Evolutionary conservation across 179 eudicot genomes (phyloP), one percentile per base, ranked within the genome.

Genomic region (Sideroxylon spinosum): DNA sequence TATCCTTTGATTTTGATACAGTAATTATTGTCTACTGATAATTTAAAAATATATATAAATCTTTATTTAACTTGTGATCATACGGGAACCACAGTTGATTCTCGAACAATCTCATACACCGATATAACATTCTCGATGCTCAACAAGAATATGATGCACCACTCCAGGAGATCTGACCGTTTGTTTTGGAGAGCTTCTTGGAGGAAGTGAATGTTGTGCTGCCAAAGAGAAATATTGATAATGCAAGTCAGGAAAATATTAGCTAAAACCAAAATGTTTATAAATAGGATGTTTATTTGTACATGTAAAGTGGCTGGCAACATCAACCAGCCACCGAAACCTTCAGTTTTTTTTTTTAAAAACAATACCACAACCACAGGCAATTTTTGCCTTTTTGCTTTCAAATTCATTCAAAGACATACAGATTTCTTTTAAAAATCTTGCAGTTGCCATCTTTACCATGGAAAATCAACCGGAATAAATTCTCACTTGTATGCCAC

Each of bases 201-300:
- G 83, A 95, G 87, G 80, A 95, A 95, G 86, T 93, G 98, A 82
- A 95, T 93, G 86, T 95, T 95, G 88, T 93, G 98, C 97, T 95
- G 97, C 87, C 75, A 61, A 60, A 55, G 44, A 6, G 23, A 26
- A 53, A 9, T 3, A 48, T 9, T 0, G 4, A 23, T 37, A 1
- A 59, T 19, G 63, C 63, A 59, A 59, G 63, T 59, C 6, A 16
- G 2, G 20, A 55, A 12, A 55, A 55, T 17, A 55, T 2, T 55
- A 55, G 60, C 60, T 55, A 55, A 55, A 55, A 55, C 60, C 60
- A 17, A 55, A 16, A 55, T 16, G 0, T 55, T 13, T 55, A 55
- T 55, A 16, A 55, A 55, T 55, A 4, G 60, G 14, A 55, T 16
- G 5, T 6, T n/a, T n/a, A 55, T 55, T 4, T 16, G 6, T 13